Evolutionary conservation across 768 basidiomycete species (phyloP).

Genomic region (Punctularia strigosozonata): DNA sequence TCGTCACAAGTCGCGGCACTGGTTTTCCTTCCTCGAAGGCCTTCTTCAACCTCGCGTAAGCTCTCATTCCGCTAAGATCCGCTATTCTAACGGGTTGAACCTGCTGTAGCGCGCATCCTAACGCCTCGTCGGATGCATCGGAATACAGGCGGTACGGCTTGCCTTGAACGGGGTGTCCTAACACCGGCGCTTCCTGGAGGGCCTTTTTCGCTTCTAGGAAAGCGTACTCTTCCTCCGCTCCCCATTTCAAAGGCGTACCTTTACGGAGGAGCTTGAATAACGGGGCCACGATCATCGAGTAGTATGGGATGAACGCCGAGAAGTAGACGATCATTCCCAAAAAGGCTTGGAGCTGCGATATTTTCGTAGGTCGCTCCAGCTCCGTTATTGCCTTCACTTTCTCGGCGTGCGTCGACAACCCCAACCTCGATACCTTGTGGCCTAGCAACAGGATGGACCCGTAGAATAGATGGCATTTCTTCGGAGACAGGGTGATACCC

Average conservation of each 20-base stretch:
- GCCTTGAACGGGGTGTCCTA: slow-evolving; percentile 9
- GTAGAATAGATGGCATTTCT: slow-evolving; percentile 16
- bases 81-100: slow-evolving; percentile 17
- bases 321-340: slow-evolving; percentile 16
- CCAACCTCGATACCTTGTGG: slow-evolving; percentile 10
- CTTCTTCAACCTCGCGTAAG: slow-evolving; percentile 14
- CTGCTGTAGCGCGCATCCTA: slow-evolving; percentile 19
- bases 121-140: slow-evolving; percentile 14
- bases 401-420: slow-evolving; percentile 7
- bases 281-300: slow-evolving; percentile 13
- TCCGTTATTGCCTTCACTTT: slow-evolving; percentile 11
- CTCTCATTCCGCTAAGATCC: slow-evolving; percentile 17
- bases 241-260: slow-evolving; percentile 11
- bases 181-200: slow-evolving; percentile 10
- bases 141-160: slow-evolving; percentile 13
- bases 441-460: slow-evolving; percentile 15
- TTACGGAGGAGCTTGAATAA: slow-evolving; percentile 14
- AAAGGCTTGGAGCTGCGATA: slow-evolving; percentile 11
- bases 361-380: slow-evolving; percentile 4
- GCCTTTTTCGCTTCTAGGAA: slow-evolving; percentile 13
- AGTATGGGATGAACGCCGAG: slow-evolving; percentile 13
- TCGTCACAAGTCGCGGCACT: slow-evolving; percentile 8
- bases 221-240: slow-evolving; percentile 7
- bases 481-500: slow-evolving; percentile 14
- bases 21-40: slow-evolving; percentile 10